Evolutionary conservation across 495 filamentous ascomycete genomes (phyloP).

Genomic region (Penicillium simplicissimum): DNA sequence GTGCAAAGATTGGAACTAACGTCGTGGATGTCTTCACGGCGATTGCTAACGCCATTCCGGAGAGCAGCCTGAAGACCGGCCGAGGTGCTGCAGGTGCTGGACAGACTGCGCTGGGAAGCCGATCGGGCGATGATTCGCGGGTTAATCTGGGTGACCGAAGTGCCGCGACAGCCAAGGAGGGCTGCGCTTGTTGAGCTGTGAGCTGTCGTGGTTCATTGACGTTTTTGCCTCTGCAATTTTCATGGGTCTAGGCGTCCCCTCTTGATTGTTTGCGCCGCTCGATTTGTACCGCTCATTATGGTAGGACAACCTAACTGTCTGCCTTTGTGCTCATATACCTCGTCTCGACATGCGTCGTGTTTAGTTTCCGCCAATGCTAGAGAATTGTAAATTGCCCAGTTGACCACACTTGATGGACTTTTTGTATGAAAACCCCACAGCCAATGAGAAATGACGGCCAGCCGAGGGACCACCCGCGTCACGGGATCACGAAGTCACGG

Average conservation of each 20-base stretch:
- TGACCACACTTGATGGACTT: neutral
- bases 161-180: slow-evolving; percentile 72
- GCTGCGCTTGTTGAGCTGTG: slow-evolving; percentile 76
- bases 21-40: slow-evolving; percentile 96
- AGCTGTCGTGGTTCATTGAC: slow-evolving; percentile 10
- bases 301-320: neutral
- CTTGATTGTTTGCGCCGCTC: slow-evolving; percentile 13
- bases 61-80: slow-evolving; percentile 88
- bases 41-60: slow-evolving; percentile 96
- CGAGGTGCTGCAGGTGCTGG: slow-evolving; percentile 64
- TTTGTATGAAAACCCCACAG: neutral
- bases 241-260: slow-evolving; percentile 27
- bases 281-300: slow-evolving; percentile 17
- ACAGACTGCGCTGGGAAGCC: slow-evolving; percentile 42
- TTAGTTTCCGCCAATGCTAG: neutral
- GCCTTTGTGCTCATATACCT: slow-evolving; percentile 13
- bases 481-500: slow-evolving; percentile 28
- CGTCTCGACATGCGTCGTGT: neutral
- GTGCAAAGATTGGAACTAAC: slow-evolving; percentile 91
- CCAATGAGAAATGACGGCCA: slow-evolving; percentile 19
- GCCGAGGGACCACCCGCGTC: neutral
- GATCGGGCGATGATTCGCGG: slow-evolving; percentile 44
- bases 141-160: slow-evolving; percentile 48
- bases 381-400: slow-evolving; percentile 10
- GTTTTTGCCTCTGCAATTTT: slow-evolving; percentile 16